Base-by-base conservation (phyloP, 805 yeast species). In the Ogataea haglerorum region DNA sequence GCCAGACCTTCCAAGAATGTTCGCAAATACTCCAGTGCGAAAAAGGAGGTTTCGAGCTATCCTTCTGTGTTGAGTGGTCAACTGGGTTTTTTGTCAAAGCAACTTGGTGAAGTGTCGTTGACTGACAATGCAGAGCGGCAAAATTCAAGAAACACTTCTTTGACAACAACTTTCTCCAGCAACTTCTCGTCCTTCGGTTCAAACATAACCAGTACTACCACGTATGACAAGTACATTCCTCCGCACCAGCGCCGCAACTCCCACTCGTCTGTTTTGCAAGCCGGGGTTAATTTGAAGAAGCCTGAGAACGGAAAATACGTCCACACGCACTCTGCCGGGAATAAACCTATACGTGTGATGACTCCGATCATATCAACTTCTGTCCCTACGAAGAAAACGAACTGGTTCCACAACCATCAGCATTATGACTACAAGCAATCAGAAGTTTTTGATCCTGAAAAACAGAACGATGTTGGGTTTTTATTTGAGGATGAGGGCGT, bases 221-320 rank as follows among this genome's bases (percentile, higher is more conserved):
- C 53, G 5, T 42, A 42, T 22, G 56, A 52, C 30, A 58, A 63
- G 34, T 75, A 75, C 47, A 63, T 75, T 15, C 80, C 79, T 19
- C 81, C 81, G 10, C 80, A 75, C 51, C 78, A 73, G 43, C 65
- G 81, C 50, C 62, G 69, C 38, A 62, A 63, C 32, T 61, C 63
- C 7, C 61, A 56, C 56, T 64, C 53, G 45, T 58, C 43, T 9
- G 51, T 46, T 3, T 34, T 36, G 35, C 46, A 38, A 4, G 26
- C 47, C n/a, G 45, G 40, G 12, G 56, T 53, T 18, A 45, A 45
- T 10, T 31, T 49, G 38, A 53, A 50, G 16, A 55, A 47, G 25
- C 31, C 54, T 41, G 58, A 53, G 6, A 18, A 23, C 46, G 36
- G 27, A 16, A 27, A 38, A 19, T 15, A 24, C 12, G 34, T 38